phyloP scores from a whole-genome alignment of 164 flowering plant genomes.

The Warburgia ugandensis region DNA sequence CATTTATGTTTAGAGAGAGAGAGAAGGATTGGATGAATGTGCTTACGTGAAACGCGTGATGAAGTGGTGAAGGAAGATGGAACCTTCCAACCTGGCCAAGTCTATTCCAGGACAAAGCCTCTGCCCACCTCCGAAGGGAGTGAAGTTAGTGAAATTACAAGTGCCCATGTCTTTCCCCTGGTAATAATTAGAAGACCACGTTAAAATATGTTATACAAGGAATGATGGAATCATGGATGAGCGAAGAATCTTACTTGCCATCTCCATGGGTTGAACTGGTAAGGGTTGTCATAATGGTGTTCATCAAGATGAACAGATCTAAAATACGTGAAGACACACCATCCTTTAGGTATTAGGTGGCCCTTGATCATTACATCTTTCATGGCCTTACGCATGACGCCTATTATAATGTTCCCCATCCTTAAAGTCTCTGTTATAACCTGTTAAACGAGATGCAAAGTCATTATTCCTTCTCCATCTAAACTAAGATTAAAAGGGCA shows the following conservation, averaged over 20 bases:
- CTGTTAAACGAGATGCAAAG: too few relatives aligned
- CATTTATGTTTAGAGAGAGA: too few relatives aligned
- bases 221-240: not conserved
- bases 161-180: slow-evolving; percentile 57
- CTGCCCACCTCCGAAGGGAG: slow-evolving; percentile 97
- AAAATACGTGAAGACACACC: slow-evolving; percentile 76
- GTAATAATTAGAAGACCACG: not conserved
- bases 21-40: too few relatives aligned
- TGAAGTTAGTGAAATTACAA: slow-evolving; percentile 67
- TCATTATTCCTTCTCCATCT: too few relatives aligned
- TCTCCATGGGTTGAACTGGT: slow-evolving; percentile 89
- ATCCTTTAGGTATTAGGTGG: slow-evolving; percentile 69
- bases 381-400: slow-evolving; percentile 87
- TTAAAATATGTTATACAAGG: not conserved
- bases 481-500: too few relatives aligned
- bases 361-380: slow-evolving; percentile 84
- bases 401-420: slow-evolving; percentile 83
- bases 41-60: slow-evolving; percentile 75
- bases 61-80: slow-evolving; percentile 85
- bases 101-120: slow-evolving; percentile 94
- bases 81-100: slow-evolving; percentile 83
- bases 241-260: slow-evolving; percentile 63
- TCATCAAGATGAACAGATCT: slow-evolving; percentile 92
- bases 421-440: slow-evolving; percentile 90
- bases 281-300: slow-evolving; percentile 49